Percentiles rank a stretch among this genome's conserved stretches.
Conservation (phyloP, 768 basidiomycete species). For the Leccinellum albellum region DNA sequence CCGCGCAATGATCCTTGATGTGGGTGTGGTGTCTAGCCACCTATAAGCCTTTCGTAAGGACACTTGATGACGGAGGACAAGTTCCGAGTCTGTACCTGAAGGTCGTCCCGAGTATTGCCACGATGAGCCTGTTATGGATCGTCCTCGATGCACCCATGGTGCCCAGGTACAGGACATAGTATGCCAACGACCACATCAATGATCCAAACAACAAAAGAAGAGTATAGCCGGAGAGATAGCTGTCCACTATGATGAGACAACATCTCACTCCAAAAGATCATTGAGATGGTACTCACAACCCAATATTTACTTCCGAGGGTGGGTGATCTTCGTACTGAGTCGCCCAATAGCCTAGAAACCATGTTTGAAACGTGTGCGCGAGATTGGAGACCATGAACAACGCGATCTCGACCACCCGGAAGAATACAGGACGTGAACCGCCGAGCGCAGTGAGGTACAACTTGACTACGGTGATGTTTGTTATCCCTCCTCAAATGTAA, state of each 20-base stretch:
- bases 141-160: neutral
- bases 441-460: constrained; percentile 1
- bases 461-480: neutral
- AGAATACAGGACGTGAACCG: neutral
- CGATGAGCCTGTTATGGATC: neutral
- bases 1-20: neutral
- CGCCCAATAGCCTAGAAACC: constrained; percentile 4
- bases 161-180: neutral
- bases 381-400: neutral
- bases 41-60: neutral
- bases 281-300: neutral
- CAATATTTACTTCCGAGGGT: neutral
- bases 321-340: constrained; percentile 2
- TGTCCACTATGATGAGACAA: neutral
- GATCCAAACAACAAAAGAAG: neutral
- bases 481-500: neutral
- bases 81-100: neutral
- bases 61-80: neutral
- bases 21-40: neutral
- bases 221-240: neutral
- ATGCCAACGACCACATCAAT: neutral
- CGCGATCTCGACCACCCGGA: neutral
- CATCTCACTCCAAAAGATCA: neutral
- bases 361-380: neutral
- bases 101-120: neutral